Percentiles rank a stretch among this genome's conserved stretches.
Conservation (phyloP, 768 basidiomycete genomes). For the Heimioporus sp. region DNA sequence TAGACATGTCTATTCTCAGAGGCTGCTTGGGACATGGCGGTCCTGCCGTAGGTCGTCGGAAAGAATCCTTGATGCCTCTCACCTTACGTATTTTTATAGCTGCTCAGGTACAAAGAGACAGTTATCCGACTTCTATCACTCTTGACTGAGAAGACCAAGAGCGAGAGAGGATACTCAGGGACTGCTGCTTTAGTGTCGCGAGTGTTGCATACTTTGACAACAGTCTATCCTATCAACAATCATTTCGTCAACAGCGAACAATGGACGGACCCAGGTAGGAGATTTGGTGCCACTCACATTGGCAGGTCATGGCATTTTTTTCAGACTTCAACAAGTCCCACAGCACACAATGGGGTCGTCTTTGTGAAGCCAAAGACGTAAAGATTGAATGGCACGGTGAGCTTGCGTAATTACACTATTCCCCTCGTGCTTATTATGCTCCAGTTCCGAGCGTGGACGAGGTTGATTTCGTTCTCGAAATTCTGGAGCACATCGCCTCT, state of each 20-base stretch:
- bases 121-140: conserved; percentile 61
- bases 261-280: conserved; percentile 74
- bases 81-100: conserved; percentile 36
- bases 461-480: conserved; percentile 74
- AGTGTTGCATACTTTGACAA: conserved; percentile 69
- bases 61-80: background rate
- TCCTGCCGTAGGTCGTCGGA: conserved; percentile 43
- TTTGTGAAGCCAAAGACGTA: conserved; percentile 77
- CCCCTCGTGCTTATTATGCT: conserved; percentile 17
- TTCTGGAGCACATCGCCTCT: conserved; percentile 64
- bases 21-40: conserved; percentile 81
- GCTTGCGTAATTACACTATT: background rate
- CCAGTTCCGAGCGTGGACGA: conserved; percentile 53
- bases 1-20: conserved; percentile 79
- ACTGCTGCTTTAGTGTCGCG: conserved; percentile 77
- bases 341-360: conserved; percentile 73
- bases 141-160: conserved; percentile 77
- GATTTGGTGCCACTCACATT: background rate
- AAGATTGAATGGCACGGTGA: conserved; percentile 86
- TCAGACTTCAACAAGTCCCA: conserved; percentile 64
- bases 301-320: conserved; percentile 4
- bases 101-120: conserved; percentile 65
- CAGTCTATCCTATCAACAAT: conserved; percentile 73
- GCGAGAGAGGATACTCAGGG: conserved; percentile 84
- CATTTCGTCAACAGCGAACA: conserved; percentile 81